Evolutionary conservation across 2,329 filamentous ascomycete species (phyloP).

Genomic region (Emergomyces pasteurianus): DNA sequence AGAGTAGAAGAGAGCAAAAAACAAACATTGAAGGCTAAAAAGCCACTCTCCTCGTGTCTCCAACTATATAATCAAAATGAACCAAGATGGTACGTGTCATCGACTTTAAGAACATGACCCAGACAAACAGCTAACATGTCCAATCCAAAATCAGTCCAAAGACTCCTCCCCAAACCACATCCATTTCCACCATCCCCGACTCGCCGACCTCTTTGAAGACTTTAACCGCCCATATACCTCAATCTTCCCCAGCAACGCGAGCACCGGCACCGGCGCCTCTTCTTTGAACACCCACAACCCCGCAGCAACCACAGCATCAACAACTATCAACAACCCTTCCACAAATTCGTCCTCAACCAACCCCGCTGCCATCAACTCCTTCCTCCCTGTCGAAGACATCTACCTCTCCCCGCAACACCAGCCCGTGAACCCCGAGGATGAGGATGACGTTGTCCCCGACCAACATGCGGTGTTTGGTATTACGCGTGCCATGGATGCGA

Average conservation of each 20-base stretch:
- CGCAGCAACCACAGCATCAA: neutral
- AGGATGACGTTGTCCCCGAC: conserved; percentile 55
- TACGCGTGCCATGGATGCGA: conserved; percentile 46
- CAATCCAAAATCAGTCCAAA: conserved; percentile 30
- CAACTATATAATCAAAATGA: neutral
- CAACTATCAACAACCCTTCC: conserved; percentile 3
- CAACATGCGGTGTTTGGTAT: conserved; percentile 58
- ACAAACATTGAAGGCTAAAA: neutral
- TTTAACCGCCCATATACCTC: conserved; percentile 36
- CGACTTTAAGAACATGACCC: neutral
- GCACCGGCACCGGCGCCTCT: conserved; percentile 15
- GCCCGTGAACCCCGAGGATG: conserved; percentile 53
- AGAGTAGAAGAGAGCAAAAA: neutral
- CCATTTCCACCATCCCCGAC: conserved; percentile 37
- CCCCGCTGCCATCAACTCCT: conserved; percentile 15
- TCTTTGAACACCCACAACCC: conserved; percentile 8
- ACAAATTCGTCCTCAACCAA: conserved; percentile 13
- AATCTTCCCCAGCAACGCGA: conserved; percentile 11
- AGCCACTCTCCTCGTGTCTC: neutral
- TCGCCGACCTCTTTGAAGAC: conserved; percentile 40
- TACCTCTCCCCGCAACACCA: conserved; percentile 49
- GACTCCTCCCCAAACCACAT: conserved; percentile 38
- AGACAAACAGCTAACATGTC: conserved; percentile 1
- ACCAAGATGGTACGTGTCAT: conserved; percentile 14
- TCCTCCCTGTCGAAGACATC: conserved; percentile 47